These are phyloP conservation scores for Nannochloris sp. DNA, from an alignment of 139 green algal genomes.

Conservation along the genomic window DNA sequence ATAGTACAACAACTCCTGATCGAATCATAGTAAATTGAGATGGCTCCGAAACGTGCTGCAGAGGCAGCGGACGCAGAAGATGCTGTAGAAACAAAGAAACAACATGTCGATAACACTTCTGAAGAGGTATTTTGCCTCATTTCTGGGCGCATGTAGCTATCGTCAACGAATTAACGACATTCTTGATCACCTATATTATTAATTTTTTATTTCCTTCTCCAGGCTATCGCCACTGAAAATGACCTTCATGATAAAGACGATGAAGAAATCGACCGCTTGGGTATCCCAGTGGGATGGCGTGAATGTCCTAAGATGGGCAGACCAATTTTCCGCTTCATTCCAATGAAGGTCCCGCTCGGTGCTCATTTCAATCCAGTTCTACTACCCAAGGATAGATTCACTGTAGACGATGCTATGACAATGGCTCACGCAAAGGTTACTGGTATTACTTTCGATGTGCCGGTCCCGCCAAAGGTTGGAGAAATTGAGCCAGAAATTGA, in stretches of 20 bases:
- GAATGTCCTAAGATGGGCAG: slow-evolving; percentile 17
- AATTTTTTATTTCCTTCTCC: background rate
- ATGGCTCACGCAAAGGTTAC: background rate
- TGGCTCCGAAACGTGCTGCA: background rate
- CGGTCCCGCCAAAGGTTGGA: background rate
- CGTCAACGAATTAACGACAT: no score
- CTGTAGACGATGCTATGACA: slow-evolving; percentile 7
- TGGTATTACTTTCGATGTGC: background rate
- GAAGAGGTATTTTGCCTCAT: slow-evolving; percentile 6
- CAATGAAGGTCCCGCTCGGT: slow-evolving; percentile 29
- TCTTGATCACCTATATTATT: background rate
- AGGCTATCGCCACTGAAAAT: background rate
- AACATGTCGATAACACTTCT: background rate
- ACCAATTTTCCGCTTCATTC: slow-evolving; percentile 25
- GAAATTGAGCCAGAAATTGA: background rate
- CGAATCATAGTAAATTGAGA: no score
- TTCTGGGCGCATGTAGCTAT: no score
- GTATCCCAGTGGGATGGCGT: slow-evolving; percentile 23
- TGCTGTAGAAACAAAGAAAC: background rate
- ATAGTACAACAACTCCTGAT: no score
- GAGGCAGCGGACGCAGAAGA: background rate
- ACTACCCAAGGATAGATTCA: slow-evolving; percentile 5
- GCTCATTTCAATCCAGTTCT: slow-evolving; percentile 19
- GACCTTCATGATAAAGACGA: slow-evolving; percentile 6
- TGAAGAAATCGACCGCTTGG: slow-evolving; percentile 22